Base-by-base conservation (phyloP, 1,284 basidiomycete species). In the Pholiota adiposa region DNA sequence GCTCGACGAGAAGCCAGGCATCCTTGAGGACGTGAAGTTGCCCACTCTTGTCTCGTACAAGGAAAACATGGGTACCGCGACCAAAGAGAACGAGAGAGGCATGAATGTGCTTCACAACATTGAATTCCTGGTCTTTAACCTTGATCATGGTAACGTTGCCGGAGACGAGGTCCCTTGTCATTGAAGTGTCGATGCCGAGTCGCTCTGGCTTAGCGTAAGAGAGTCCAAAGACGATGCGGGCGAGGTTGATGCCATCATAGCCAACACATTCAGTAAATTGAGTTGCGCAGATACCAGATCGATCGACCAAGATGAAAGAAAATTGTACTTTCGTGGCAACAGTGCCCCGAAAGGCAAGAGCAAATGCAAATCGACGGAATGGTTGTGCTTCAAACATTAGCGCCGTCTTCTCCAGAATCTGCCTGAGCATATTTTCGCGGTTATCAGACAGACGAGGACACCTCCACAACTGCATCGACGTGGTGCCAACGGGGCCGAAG, bases 21-120 rank as follows among this genome's bases (percentile, higher is more conserved):
- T 65, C 63, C 52, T 65, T 65, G 19, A 65, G 63, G 43, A 65
- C 58, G 36, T 63, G 53, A 31, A 23, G 53, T 6, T 9, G 14
- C 2, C 52, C 49, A 27, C 21, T 44, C 50, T 62, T 52, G 25
- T 46, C 58, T 56, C 33, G 38, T 23, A 63, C 63, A 58, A 65
- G 49, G 23, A 53, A 65, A 11, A 63, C 56, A 34, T 54, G 58
- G 11, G 61, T 65, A 25, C 57, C 61, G 36, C 55, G 36, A 31
- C 63, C 50, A 41, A 56, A 49, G 33, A 62, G 49, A 43, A 44
- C 9, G 19, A 48, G 38, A 51, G 61, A 55, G 33, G 57, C 16
- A 33, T 61, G 40, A 16, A 61, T 52, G 31, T 57, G 46, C 51
- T 41, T 44, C 16, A 65, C 21, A 16, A 62, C 56, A 4, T 52